phyloP scores from a whole-genome alignment of 176 grass and related monocot genomes.

The Tuctoria greenei region DNA sequence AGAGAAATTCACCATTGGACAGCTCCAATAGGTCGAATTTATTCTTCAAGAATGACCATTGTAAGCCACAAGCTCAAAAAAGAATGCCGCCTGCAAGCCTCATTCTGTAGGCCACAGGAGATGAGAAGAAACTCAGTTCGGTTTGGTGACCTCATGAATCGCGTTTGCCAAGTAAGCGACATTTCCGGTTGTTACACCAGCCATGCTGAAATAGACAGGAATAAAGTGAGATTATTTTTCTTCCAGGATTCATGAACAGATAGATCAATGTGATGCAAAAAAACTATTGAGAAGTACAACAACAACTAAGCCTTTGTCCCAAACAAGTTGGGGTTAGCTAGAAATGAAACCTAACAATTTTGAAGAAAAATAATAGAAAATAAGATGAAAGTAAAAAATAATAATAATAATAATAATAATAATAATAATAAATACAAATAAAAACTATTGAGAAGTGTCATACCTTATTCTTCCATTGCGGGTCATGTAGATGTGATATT shows the following conservation, averaged over 20 bases:
- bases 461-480: conserved; percentile 97
- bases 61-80: not conserved
- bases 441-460: not conserved
- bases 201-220: conserved; percentile 65
- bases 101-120: conserved; percentile 16
- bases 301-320: no score
- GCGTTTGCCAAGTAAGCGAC: conserved; percentile 80
- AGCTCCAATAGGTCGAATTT: not conserved
- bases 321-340: no score
- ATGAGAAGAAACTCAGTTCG: conserved; percentile 23
- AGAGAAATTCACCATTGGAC: not conserved
- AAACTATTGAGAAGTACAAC: not conserved
- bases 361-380: no score
- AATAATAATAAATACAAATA: no score
- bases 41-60: not conserved
- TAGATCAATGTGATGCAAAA: not conserved
- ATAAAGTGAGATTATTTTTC: not conserved
- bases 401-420: no score
- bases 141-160: conserved; percentile 82
- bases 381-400: no score
- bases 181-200: conserved; percentile 81
- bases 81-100: conserved; percentile 21
- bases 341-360: no score
- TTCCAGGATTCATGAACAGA: not conserved
- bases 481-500: conserved; percentile 97